phyloP scores from a whole-genome alignment of 2,329 filamentous ascomycete genomes.

The Arachnopeziza araneosa region DNA sequence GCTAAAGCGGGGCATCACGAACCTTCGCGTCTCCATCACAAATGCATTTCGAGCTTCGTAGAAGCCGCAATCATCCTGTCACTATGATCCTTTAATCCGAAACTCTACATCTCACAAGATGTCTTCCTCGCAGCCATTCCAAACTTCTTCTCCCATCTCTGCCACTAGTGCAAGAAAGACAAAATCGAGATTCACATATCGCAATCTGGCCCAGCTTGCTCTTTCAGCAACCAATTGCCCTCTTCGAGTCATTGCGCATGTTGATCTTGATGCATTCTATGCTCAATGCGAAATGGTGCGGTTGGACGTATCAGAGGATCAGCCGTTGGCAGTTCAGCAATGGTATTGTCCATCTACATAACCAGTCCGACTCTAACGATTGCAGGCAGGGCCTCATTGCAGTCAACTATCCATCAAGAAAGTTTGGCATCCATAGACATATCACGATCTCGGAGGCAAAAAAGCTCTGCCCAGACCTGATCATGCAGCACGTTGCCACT shows the following conservation, averaged over 20 bases:
- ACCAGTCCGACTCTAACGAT: neutral
- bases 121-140: constrained; percentile 44
- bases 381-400: constrained; percentile 83
- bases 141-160: constrained; percentile 41
- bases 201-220: constrained; percentile 71
- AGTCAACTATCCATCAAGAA: constrained; percentile 88
- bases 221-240: constrained; percentile 67
- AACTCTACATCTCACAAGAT: constrained; percentile 17
- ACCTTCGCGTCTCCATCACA: neutral
- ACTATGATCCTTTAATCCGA: no score
- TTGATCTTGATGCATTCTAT: constrained; percentile 97
- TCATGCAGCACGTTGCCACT: constrained; percentile 89
- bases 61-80: no score
- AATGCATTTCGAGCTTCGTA: neutral
- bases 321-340: constrained; percentile 88
- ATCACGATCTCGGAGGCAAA: constrained; percentile 75
- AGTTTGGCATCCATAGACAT: constrained; percentile 73
- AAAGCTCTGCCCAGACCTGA: constrained; percentile 77
- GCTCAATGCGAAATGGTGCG: constrained; percentile 93
- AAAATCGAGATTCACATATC: constrained; percentile 75
- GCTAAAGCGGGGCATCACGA: neutral
- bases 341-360: constrained; percentile 49
- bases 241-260: constrained; percentile 80
- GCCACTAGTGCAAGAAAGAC: constrained; percentile 16
- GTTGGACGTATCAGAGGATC: constrained; percentile 65